Base-by-base conservation (phyloP, 441 rosid species). In the Codiaeum variegatum region DNA sequence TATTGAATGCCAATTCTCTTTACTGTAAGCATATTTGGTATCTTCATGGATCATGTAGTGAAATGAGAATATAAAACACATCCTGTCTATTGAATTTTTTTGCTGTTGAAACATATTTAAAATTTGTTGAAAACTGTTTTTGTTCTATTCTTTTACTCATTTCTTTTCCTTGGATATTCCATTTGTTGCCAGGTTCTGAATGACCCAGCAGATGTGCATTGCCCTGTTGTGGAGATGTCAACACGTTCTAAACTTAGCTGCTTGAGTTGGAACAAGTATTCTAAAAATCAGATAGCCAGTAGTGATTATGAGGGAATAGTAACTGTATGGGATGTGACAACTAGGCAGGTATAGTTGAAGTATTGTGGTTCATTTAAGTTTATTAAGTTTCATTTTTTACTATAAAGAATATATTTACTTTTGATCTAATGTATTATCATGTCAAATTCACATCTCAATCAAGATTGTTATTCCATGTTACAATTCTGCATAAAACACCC, bases 231-330 rank as follows among this genome's bases (percentile, higher is more conserved):
- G 80, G 98, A 93, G 86, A 96, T 96, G 96, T 71, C 97, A 76
- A 93, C 99, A 4, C 93, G 95, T 73, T 96, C 99, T 72, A 96
- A 96, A 80, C 94, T 96, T 81, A 93, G 99, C 76, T 96, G 99
- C 85, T 80, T 96, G 86, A 96, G 97, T 84, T 96, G 99, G 99
- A 96, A 93, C 83, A 96, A 96, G 76, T 87, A 82, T 81, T 85
- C 85, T 61, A 96, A 96, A 85, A 90, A 93, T 77, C 97, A 86
- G 78, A 93, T 96, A 80, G 98, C 98, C 54, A 96, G 99, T 79
- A 96, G 99, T 80, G 99, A 96, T 82, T 96, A 96, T 44, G 99
- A 96, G 79, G 99, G 98, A 70, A 91, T 89, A 81, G 99, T 93
- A 70, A 91, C 97, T 10, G 97, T 96, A 76, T 93, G 98, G 99